Evolutionary conservation across 2,329 filamentous ascomycete species (phyloP).

Genomic region (Sclerotinia spermophila): DNA sequence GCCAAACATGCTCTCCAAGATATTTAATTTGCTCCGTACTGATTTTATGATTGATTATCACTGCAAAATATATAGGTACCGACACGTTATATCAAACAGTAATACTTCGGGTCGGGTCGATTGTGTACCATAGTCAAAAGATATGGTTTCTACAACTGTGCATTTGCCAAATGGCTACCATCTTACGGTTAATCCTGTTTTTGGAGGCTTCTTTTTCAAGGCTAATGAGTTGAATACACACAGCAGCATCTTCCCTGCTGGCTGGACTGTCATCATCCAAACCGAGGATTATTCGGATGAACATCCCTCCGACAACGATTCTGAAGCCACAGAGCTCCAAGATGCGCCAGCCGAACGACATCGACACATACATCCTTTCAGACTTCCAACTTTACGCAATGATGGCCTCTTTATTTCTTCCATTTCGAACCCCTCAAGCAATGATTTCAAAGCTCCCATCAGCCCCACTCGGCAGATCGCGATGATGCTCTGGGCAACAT

Average conservation of each 20-base stretch:
- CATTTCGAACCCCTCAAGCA: conserved; percentile 77
- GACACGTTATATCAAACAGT: not conserved
- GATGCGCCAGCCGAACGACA: conserved; percentile 31
- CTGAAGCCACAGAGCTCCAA: conserved; percentile 34
- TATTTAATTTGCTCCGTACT: not conserved
- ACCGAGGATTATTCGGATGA: conserved; percentile 48
- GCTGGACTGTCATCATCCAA: conserved; percentile 86
- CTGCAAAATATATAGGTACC: not conserved
- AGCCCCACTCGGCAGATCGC: conserved; percentile 87
- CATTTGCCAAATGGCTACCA: conserved; percentile 85
- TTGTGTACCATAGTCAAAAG: not conserved
- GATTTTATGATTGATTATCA: not conserved
- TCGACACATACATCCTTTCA: conserved; percentile 61
- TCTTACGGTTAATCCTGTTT: conserved; percentile 77
- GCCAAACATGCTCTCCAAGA: not conserved
- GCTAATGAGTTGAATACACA: conserved; percentile 68
- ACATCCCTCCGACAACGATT: conserved; percentile 34
- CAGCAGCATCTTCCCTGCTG: conserved; percentile 71
- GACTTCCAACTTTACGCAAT: conserved; percentile 67
- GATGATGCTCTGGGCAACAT: conserved; percentile 92
- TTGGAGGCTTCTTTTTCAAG: conserved; percentile 90
- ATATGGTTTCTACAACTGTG: conserved; percentile 43
- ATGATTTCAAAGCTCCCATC: conserved; percentile 72
- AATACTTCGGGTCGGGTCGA: not conserved
- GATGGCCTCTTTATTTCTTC: conserved; percentile 90